Conservation (phyloP, 1,284 basidiomycete species). For the Baeospora myosura region DNA sequence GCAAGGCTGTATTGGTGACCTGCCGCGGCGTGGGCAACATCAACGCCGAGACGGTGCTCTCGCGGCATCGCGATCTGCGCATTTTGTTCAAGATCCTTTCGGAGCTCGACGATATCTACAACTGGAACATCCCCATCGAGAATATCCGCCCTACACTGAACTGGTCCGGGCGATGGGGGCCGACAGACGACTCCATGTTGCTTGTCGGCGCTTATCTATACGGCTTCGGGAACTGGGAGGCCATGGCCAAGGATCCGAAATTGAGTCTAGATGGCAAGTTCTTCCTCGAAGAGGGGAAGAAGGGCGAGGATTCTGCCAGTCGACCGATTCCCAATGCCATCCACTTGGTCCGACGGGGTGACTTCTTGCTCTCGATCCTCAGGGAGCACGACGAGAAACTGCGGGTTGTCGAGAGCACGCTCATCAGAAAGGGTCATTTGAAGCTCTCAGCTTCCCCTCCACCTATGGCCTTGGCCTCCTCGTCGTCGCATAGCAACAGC, state of each 20-base stretch:
- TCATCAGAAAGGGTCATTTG: conserved; percentile 56
- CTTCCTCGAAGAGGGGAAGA: conserved; percentile 96
- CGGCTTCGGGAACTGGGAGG: conserved; percentile 97
- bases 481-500: conserved; percentile 48
- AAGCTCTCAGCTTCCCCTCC: conserved; percentile 67
- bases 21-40: conserved; percentile 89
- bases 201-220: conserved; percentile 90
- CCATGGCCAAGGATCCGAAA: conserved; percentile 82
- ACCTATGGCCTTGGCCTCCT: conserved; percentile 56
- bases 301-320: conserved; percentile 71
- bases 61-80: conserved; percentile 83
- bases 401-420: conserved; percentile 71
- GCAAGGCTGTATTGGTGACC: conserved; percentile 91
- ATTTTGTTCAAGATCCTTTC: conserved; percentile 82
- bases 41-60: conserved; percentile 96
- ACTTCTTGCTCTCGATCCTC: conserved; percentile 86
- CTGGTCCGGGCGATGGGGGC: conserved; percentile 95
- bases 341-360: conserved; percentile 93
- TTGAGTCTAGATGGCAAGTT: conserved; percentile 88
- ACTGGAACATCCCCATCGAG: conserved; percentile 86
- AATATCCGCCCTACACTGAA: conserved; percentile 90
- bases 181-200: conserved; percentile 88
- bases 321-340: conserved; percentile 92
- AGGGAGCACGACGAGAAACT: conserved; percentile 92
- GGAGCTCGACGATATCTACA: conserved; percentile 67